Evolutionary conservation across 805 yeast species (phyloP).

Genomic region (Wickerhamomyces sydowiorum): DNA sequence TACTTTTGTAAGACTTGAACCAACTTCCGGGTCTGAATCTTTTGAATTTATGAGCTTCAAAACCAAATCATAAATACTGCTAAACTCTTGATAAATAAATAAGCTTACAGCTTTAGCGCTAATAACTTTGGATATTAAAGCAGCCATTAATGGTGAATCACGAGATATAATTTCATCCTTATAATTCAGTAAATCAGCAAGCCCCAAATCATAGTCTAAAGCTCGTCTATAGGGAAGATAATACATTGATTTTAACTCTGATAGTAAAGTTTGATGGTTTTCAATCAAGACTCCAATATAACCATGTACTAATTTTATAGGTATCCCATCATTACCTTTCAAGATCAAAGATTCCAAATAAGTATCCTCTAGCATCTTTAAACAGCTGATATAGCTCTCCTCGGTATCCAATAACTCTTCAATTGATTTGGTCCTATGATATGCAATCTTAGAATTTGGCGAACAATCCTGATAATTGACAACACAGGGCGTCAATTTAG

Average conservation of each 20-base stretch:
- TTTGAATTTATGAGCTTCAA: constrained; percentile 26
- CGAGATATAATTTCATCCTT: constrained; percentile 1
- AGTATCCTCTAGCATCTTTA: constrained; percentile 35
- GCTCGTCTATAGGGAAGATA: constrained; percentile 1
- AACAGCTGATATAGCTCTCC: constrained; percentile 37
- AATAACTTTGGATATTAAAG: constrained; percentile 17
- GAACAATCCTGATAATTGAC: constrained; percentile 9
- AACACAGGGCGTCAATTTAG: constrained; percentile 13
- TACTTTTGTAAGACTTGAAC: constrained; percentile 12
- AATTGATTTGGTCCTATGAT: constrained; percentile 24
- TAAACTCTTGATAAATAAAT: constrained; percentile 29
- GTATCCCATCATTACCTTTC: constrained; percentile 26
- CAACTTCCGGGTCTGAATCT: constrained; percentile 20
- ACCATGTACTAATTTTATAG: constrained; percentile 27
- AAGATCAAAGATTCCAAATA: constrained; percentile 36
- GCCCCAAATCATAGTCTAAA: background rate
- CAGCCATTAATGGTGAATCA: constrained; percentile 19
- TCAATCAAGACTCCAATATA: constrained; percentile 25
- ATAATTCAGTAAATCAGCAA: background rate
- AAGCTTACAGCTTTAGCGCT: constrained; percentile 20
- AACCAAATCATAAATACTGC: constrained; percentile 28
- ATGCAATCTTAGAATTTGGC: constrained; percentile 11
- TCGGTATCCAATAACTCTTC: constrained; percentile 48
- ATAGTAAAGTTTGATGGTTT: constrained; percentile 27
- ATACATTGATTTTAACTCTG: constrained; percentile 17